These are phyloP conservation scores for Amborella trichopoda DNA, from an alignment of 164 flowering plant genomes.

Conservation along the genomic window DNA sequence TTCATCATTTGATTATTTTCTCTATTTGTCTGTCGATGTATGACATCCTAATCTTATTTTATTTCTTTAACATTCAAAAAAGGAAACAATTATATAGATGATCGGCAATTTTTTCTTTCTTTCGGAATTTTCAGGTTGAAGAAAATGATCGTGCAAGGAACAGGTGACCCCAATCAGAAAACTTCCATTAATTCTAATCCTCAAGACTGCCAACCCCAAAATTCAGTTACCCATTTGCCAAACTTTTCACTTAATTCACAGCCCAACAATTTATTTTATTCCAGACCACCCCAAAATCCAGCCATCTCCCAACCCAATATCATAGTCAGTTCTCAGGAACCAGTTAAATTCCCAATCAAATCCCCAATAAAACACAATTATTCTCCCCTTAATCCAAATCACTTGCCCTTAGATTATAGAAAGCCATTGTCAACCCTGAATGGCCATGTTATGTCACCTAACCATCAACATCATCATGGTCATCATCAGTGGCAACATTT, in stretches of 20 bases:
- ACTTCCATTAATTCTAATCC: not conserved
- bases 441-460: conserved; percentile 4
- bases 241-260: not conserved
- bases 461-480: conserved; percentile 4
- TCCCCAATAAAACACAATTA: conserved; percentile 2
- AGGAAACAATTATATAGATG: no score
- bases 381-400: not conserved
- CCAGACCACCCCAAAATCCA: not conserved
- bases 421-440: conserved; percentile 15
- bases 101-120: no score
- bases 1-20: no score
- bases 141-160: no score
- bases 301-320: not conserved
- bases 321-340: not conserved
- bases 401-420: conserved; percentile 1
- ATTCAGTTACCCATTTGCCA: not conserved
- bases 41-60: no score
- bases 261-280: not conserved
- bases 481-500: no score
- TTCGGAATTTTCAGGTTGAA: no score
- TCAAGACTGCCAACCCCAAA: not conserved
- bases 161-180: not conserved
- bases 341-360: not conserved
- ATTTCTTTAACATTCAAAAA: no score
- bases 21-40: no score